Conservation (phyloP, 768 basidiomycete species). For the Xerocomus spinulosus region DNA sequence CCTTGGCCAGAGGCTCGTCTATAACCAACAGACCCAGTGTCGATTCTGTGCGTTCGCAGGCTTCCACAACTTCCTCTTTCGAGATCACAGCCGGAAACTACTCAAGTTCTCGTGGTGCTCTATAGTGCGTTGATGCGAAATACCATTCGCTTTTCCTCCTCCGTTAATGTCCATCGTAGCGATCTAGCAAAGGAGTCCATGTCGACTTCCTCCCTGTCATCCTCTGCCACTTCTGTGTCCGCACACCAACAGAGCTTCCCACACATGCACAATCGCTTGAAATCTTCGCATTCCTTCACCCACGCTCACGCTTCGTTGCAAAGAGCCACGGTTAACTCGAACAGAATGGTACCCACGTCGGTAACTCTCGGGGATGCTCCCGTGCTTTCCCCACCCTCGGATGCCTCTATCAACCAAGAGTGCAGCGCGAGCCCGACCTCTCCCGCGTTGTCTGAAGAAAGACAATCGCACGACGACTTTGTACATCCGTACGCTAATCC, state of each 20-base stretch:
- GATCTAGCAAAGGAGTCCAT: conserved; percentile 57
- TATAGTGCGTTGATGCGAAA: conserved; percentile 47
- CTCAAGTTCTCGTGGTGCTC: conserved; percentile 47
- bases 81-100: conserved; percentile 51
- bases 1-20: conserved; percentile 43
- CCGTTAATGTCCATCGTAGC: conserved; percentile 31
- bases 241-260: conserved; percentile 40
- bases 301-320: conserved; percentile 6
- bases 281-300: conserved; percentile 4
- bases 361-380: conserved; percentile 1
- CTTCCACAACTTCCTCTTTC: conserved; percentile 52
- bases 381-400: conserved; percentile 10
- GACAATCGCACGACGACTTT: conserved; percentile 30
- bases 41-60: conserved; percentile 55
- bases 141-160: neutral
- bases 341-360: conserved; percentile 4
- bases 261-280: conserved; percentile 18
- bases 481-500: conserved; percentile 82
- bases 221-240: conserved; percentile 12
- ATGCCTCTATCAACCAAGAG: conserved; percentile 8
- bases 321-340: conserved; percentile 7
- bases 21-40: conserved; percentile 51
- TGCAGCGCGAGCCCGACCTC: conserved; percentile 14
- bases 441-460: conserved; percentile 33
- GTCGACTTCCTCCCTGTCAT: conserved; percentile 51